These are phyloP conservation scores for Aspergillus heteromorphus DNA, from an alignment of 495 filamentous ascomycete genomes.

Conservation along the genomic window DNA sequence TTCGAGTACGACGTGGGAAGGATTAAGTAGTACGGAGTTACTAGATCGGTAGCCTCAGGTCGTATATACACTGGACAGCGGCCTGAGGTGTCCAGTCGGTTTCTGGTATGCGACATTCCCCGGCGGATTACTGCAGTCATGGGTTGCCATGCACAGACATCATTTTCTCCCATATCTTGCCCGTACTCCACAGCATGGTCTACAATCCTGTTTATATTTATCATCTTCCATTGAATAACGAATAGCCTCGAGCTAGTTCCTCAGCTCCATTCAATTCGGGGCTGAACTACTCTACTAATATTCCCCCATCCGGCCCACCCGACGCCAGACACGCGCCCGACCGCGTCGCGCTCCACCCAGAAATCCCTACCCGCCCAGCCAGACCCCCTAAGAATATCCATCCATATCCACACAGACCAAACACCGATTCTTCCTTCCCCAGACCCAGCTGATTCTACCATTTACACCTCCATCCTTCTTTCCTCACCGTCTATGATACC, in stretches of 20 bases:
- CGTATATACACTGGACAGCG: too few species aligned
- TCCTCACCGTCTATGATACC: constrained; percentile 16
- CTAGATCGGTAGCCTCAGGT: too few species aligned
- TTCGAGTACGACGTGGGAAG: background rate
- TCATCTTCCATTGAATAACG: background rate
- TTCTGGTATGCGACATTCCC: constrained; percentile 21
- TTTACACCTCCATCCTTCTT: background rate
- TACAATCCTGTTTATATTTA: too few species aligned
- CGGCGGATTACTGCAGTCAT: constrained; percentile 29
- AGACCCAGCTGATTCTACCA: background rate
- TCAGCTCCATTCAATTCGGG: constrained; percentile 2
- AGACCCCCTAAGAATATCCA: background rate
- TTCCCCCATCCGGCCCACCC: constrained; percentile 2
- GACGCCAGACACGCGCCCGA: constrained; percentile 8
- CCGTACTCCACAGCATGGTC: too few species aligned
- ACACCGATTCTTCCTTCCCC: background rate
- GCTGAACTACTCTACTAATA: too few species aligned
- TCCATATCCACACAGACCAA: background rate
- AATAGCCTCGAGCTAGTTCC: background rate
- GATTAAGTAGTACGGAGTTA: too few species aligned
- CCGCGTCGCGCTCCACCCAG: constrained; percentile 2
- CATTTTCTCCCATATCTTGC: too few species aligned
- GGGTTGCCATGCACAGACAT: background rate
- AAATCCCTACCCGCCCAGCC: background rate
- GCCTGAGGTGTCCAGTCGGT: too few species aligned